These are phyloP conservation scores for Trichoderma sp. DNA, from an alignment of 2,329 filamentous ascomycete species.

Conservation along the genomic window DNA sequence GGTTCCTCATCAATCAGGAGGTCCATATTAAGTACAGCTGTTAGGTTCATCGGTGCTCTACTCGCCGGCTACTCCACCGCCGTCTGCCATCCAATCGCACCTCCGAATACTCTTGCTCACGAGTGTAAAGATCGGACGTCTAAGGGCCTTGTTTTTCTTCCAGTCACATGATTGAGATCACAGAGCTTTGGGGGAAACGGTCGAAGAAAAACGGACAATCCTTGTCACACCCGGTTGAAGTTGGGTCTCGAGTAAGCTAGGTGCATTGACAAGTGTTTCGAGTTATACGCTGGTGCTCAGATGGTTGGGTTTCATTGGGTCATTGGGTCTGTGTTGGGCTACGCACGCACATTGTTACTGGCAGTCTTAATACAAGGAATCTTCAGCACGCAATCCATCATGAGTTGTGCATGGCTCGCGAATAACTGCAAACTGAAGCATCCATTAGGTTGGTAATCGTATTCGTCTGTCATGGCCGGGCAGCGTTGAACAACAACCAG, in stretches of 20 bases:
- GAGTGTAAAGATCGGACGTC: neutral
- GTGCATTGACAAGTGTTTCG: neutral
- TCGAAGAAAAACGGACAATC: neutral
- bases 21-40: neutral
- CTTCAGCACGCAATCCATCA: neutral
- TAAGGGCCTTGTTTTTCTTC: neutral
- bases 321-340: neutral
- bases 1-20: too few species aligned
- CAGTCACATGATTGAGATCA: neutral
- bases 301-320: too few species aligned
- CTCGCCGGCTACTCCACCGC: conserved; percentile 7
- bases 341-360: neutral
- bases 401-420: neutral
- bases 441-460: neutral
- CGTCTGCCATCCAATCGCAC: neutral
- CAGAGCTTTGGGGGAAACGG: neutral
- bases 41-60: neutral
- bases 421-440: neutral
- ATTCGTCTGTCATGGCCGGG: neutral
- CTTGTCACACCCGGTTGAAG: neutral
- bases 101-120: neutral
- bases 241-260: neutral
- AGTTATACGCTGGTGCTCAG: neutral
- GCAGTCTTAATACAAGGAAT: neutral
- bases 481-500: neutral